Evolutionary conservation across 805 yeast genomes (phyloP), one percentile per base, ranked within the genome.

Genomic region (Komagataella pastoris): DNA sequence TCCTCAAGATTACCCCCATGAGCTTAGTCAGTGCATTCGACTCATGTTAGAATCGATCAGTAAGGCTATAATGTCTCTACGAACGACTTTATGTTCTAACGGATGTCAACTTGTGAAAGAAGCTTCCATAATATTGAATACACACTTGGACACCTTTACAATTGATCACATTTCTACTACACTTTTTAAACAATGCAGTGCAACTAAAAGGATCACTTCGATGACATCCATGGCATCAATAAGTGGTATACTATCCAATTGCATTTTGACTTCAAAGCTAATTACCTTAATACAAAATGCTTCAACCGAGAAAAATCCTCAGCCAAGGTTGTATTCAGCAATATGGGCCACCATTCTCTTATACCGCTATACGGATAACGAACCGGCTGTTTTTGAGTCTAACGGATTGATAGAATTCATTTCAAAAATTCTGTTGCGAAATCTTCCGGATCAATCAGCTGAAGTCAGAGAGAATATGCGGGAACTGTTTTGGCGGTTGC

Each of bases 31-130:
- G 53, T 56, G 69, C 44, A 61, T 75, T 14, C 69, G 71, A 30
- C 58, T 62, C 1, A 60, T 85, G 46, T 63, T 73, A 2, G 89
- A 81, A 17, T 81, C 84, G 8, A 74, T 90, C 3, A 66, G 74
- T 50, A 88, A 86, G 57, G 79, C 88, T 0, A 72, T 81, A 1
- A 58, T 73, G 6, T 89, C 98, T 0, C 69, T 93, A 52, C 72
- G 99, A 60, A 93, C 99, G 0, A 85, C 97, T 0, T 70, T 93
- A 18, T 80, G 90, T 1, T 68, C 79, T 2, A 77, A 85, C 59
- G 87, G 89, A 0, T 85, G 95, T 60, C 87, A 83, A 53, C 63
- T 89, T 18, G 71, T 87, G 8, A 87, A 85, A 60, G 98, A 90
- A 55, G 58, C 79, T 45, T 75, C 75, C 2, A 66, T 76, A 7